Evolutionary conservation across 257 asterid genomes (phyloP).

Genomic region (Thymus quinquecostatus): DNA sequence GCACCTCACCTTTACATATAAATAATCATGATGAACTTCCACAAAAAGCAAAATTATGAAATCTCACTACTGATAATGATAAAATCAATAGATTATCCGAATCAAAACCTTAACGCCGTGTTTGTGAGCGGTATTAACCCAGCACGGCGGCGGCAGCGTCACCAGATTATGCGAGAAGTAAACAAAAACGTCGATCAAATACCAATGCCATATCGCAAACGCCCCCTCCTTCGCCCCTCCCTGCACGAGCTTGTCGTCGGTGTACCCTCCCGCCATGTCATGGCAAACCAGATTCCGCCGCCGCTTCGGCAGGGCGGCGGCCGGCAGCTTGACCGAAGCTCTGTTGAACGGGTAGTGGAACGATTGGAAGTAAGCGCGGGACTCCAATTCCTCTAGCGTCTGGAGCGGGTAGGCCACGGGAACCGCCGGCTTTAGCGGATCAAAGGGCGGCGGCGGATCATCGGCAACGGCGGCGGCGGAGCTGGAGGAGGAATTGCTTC

Average conservation of each 20-base stretch:
- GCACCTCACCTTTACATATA: too few species aligned
- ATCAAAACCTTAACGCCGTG: constrained; percentile 84
- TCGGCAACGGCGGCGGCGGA: constrained; percentile 11
- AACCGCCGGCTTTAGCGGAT: constrained; percentile 59
- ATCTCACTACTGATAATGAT: constrained; percentile 9
- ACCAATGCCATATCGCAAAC: constrained; percentile 94
- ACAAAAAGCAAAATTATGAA: neutral
- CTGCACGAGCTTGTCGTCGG: constrained; percentile 79
- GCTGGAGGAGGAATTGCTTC: constrained; percentile 21
- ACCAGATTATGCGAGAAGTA: constrained; percentile 87
- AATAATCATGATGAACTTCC: constrained; percentile 11
- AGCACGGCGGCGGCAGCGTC: constrained; percentile 94
- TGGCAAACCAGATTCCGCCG: constrained; percentile 84
- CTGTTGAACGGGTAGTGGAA: constrained; percentile 78
- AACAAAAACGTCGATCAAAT: constrained; percentile 87
- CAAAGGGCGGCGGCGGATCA: constrained; percentile 61
- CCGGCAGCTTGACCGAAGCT: constrained; percentile 53
- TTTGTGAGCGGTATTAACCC: constrained; percentile 82
- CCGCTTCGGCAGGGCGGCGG: constrained; percentile 52
- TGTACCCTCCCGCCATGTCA: constrained; percentile 90
- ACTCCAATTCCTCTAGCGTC: constrained; percentile 77
- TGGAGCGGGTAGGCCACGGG: constrained; percentile 84
- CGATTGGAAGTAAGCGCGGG: constrained; percentile 74
- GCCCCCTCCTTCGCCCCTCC: constrained; percentile 79
- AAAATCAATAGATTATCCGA: neutral